These are phyloP conservation scores for Ceratobasidium sp. DNA, from an alignment of 1,284 basidiomycete species.

Conservation along the genomic window DNA sequence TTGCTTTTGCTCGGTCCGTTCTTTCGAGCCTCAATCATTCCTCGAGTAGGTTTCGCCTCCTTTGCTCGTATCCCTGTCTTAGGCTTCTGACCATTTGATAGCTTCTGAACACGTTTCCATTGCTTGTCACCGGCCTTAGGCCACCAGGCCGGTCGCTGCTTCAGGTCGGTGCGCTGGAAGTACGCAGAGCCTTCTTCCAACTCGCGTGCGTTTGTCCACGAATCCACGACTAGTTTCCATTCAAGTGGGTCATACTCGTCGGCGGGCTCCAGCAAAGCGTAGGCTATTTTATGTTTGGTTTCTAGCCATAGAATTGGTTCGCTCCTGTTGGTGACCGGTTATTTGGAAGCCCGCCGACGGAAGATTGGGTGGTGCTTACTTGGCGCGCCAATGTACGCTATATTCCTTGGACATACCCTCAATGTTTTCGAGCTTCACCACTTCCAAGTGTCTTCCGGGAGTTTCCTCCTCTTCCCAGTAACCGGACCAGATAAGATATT, in stretches of 20 bases:
- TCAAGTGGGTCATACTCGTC: not conserved
- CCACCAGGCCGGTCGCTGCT: not conserved
- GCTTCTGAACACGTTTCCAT: not conserved
- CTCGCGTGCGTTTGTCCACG: not conserved
- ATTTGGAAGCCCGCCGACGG: not conserved
- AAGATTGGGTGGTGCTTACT: not conserved
- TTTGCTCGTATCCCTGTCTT: too few species aligned
- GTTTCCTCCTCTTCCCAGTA: not conserved
- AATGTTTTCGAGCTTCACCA: not conserved
- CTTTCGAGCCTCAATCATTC: too few species aligned
- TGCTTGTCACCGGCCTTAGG: not conserved
- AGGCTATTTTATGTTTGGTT: not conserved
- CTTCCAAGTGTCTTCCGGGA: not conserved
- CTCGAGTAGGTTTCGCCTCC: too few species aligned
- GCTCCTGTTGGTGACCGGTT: not conserved
- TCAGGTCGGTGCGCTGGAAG: not conserved
- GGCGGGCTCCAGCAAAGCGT: not conserved
- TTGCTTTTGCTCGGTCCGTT: too few species aligned
- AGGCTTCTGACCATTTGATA: too few species aligned
- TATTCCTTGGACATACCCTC: not conserved
- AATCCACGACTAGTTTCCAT: not conserved
- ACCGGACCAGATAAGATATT: not conserved
- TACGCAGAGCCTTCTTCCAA: not conserved
- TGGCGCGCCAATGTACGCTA: not conserved
- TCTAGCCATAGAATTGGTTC: not conserved